Conservation (phyloP, 1,139 yeast genomes). For the Pichia sp. region DNA sequence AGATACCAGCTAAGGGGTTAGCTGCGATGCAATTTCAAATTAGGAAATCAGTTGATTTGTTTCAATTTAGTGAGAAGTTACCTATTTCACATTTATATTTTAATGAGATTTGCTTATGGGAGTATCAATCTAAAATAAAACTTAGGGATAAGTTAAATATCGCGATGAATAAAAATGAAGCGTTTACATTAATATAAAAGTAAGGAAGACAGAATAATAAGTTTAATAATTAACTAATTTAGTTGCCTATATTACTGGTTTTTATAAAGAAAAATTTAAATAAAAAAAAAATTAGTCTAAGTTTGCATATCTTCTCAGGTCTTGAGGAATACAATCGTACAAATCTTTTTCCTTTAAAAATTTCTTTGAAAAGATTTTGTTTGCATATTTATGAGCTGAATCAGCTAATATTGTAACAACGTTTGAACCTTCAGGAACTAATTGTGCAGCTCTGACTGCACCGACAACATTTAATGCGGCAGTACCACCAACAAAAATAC, state of each 20-base stretch:
- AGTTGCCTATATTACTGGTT: not conserved
- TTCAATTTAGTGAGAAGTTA: constrained; percentile 39
- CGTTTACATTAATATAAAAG: constrained; percentile 56
- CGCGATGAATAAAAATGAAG: constrained; percentile 77
- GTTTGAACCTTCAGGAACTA: constrained; percentile 74
- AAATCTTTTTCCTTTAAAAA: constrained; percentile 74
- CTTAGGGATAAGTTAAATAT: constrained; percentile 49
- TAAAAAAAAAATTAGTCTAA: constrained; percentile 19
- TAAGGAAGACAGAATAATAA: not conserved
- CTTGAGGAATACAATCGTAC: constrained; percentile 59
- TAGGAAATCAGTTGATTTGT: constrained; percentile 41
- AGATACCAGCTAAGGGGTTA: constrained; percentile 89
- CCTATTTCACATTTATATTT: constrained; percentile 94
- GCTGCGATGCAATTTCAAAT: constrained; percentile 67
- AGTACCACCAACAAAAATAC: constrained; percentile 82
- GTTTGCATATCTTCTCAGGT: constrained; percentile 61
- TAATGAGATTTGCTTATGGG: constrained; percentile 75
- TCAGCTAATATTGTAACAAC: constrained; percentile 84
- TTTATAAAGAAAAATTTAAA: too few species aligned
- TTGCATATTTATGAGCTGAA: constrained; percentile 83
- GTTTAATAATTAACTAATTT: not conserved
- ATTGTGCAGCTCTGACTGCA: constrained; percentile 46
- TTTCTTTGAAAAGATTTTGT: constrained; percentile 64
- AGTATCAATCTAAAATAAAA: constrained; percentile 49
- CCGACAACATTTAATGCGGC: constrained; percentile 72